A percentile compares a stretch with the other conserved stretches of the same genome.
Evolutionary conservation across 768 basidiomycete genomes (phyloP).

Genomic region (Lepiota subincarnata): DNA sequence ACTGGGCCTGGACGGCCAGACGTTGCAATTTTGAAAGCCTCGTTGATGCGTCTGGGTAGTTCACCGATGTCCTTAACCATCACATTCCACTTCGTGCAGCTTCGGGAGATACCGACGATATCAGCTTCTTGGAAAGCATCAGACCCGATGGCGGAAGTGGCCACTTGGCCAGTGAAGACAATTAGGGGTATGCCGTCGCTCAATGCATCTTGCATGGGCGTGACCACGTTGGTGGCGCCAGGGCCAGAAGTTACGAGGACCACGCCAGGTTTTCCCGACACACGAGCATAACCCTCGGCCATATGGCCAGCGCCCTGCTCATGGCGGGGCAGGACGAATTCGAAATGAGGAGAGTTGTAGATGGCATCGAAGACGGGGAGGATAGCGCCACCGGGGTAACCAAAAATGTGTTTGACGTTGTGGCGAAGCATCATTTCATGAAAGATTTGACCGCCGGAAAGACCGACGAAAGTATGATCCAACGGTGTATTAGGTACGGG

Average conservation of each 20-base stretch:
- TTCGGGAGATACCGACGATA: conserved; percentile 90
- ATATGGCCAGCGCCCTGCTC: conserved; percentile 99
- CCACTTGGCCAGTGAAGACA: conserved; percentile 98
- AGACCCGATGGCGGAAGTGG: conserved; percentile 97
- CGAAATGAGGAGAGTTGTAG: conserved; percentile 91
- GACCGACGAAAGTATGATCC: conserved; percentile 86
- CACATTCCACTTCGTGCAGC: conserved; percentile 99
- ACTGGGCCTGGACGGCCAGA: conserved; percentile 97
- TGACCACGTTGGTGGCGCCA: conserved; percentile 96
- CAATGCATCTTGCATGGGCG: conserved; percentile 96
- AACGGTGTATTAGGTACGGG: conserved; percentile 46
- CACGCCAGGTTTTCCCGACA: conserved; percentile 96
- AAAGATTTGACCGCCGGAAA: conserved; percentile 96
- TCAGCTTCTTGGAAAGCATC: conserved; percentile 99
- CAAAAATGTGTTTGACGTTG: conserved; percentile 93
- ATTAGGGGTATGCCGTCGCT: conserved; percentile 92
- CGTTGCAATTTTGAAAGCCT: conserved; percentile 98
- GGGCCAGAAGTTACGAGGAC: conserved; percentile 98
- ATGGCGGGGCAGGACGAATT: conserved; percentile 93
- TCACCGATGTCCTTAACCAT: conserved; percentile 98
- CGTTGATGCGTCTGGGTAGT: conserved; percentile 92
- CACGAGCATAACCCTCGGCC: conserved; percentile 97
- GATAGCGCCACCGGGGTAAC: conserved; percentile 97
- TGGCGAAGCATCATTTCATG: conserved; percentile 99
- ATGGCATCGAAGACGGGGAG: conserved; percentile 99